Evolutionary conservation across 2,329 filamentous ascomycete genomes (phyloP), one percentile per base, ranked within the genome.

Genomic region (Aspergillus fructus): DNA sequence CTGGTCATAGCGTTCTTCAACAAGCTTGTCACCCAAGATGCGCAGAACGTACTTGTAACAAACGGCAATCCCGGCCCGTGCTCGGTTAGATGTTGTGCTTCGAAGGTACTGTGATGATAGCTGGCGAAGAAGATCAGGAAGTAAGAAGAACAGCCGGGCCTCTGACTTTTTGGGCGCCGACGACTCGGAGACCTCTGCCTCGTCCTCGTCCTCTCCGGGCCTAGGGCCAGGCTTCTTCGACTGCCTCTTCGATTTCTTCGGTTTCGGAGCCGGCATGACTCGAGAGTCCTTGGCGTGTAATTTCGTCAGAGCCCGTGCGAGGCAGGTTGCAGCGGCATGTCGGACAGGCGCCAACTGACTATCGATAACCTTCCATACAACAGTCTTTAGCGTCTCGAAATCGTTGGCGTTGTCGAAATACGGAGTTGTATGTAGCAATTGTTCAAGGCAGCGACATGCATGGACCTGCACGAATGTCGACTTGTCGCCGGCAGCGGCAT

Each of bases 401-500:
- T 99, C 94, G 71, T 83, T 88, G 13, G 89, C 86, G 68, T 96
- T 96, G 69, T 92, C 88, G 69, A 97, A 97, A 71, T 90, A 96
- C 0, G 83, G 75, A 0, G 93, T 97, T 60, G 84, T 79, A 56
- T 84, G 87, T 21, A 89, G 78, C 49, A 97, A 78, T 54, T 86
- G 81, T 68, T 89, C 88, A 61, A 99, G 77, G 70, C 91, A 96
- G 63, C 86, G 86, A 68, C 90, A 96, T 8, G 91, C 89, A 56
- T 86, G 85, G 15, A 89, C 83, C 71, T 96, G 86, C 7, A 93
- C 92, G 34, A 96, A 81, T 3, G 86, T 82, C 4, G 91, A 90
- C 74, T 94, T 97, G 74, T 99, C 96, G 59, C 81, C 82, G 0
- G 86, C 82, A 27, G 89, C 89, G 64, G 89, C 83, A 73, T 83